Evolutionary conservation across 2,329 filamentous ascomycete species (phyloP).

Genomic region (Colletotrichum spinosum): DNA sequence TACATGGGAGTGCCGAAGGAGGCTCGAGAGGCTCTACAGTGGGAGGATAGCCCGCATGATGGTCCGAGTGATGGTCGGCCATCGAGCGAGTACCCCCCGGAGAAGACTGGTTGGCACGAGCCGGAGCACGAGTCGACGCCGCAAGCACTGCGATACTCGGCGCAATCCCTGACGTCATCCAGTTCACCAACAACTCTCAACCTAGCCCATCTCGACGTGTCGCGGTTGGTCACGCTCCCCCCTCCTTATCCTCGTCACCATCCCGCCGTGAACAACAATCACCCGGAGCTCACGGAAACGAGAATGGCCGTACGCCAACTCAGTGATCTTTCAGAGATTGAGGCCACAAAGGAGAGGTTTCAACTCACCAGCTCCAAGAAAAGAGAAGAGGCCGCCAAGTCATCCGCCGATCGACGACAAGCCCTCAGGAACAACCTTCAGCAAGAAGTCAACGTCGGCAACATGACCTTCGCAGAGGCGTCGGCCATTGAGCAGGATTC

Average conservation of each 20-base stretch:
- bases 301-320: constrained; percentile 79
- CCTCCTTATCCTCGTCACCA: constrained; percentile 95
- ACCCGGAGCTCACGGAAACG: constrained; percentile 86
- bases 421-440: constrained; percentile 81
- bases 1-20: constrained; percentile 94
- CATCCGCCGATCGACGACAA: constrained; percentile 65
- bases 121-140: constrained; percentile 57
- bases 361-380: constrained; percentile 67
- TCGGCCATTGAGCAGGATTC: constrained; percentile 84
- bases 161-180: constrained; percentile 52
- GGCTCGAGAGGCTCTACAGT: constrained; percentile 77
- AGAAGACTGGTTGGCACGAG: constrained; percentile 68
- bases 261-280: constrained; percentile 94
- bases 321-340: constrained; percentile 79
- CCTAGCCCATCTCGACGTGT: constrained; percentile 80
- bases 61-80: constrained; percentile 54
- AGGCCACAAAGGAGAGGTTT: constrained; percentile 74
- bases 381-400: constrained; percentile 65
- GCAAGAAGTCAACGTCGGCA: constrained; percentile 80
- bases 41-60: constrained; percentile 62
- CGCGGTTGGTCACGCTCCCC: constrained; percentile 89
- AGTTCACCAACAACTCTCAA: constrained; percentile 59
- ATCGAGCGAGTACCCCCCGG: constrained; percentile 63
- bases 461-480: constrained; percentile 85
- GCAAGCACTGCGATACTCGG: constrained; percentile 55